Base-by-base conservation (phyloP, 2,329 filamentous ascomycete species). In the Pseudopyrenochaeta lycopersici region DNA sequence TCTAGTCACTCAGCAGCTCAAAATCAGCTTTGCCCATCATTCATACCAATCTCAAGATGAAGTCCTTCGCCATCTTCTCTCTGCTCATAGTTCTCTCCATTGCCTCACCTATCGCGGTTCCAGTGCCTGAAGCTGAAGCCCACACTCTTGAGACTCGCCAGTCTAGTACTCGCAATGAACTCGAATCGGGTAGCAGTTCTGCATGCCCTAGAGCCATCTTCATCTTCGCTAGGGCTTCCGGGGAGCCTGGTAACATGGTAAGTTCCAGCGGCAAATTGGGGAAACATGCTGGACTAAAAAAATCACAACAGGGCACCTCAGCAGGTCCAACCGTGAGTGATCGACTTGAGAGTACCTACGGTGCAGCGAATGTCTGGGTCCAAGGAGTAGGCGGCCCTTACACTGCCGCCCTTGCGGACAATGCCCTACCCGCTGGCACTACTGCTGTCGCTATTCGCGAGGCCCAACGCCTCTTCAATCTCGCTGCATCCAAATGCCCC, bases 401-500 rank as follows among this genome's bases (percentile, higher is more conserved):
- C 52, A 66, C 58, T 0, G 75, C 74, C n/a, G 60, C 49, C 7
- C 49, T 77, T 2, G 49, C 58, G 10, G 72, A 65, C 39, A 78
- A 77, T 59, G 58, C 72, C 23, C 60, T 64, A 7, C 54, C 62
- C 11, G 41, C 51, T 1, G 75, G 76, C 18, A 71, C 68, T 2
- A 70, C 68, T 39, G 51, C 55, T 14, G 55, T 53, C 3, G 73
- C 71, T 36, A 73, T 76, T 42, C 54, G 48, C 18, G 62, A 70
- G 49, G 72, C 72, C 61, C 58, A 64, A 29, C 50, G 60, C 3
- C 65, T 76, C 32, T 69, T 78, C 60, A 66, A 63, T 11, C 52
- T 72, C 33, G 75, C 71, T n/a, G 68, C 67, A 27, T 62, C 54
- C 10, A 69, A 76, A 29, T 78, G 76, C 58, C 73, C 74, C n/a